A percentile compares a stretch with the other conserved stretches of the same genome.
Conservation (phyloP, 768 basidiomycete genomes). For the Lyophyllum semitale region DNA sequence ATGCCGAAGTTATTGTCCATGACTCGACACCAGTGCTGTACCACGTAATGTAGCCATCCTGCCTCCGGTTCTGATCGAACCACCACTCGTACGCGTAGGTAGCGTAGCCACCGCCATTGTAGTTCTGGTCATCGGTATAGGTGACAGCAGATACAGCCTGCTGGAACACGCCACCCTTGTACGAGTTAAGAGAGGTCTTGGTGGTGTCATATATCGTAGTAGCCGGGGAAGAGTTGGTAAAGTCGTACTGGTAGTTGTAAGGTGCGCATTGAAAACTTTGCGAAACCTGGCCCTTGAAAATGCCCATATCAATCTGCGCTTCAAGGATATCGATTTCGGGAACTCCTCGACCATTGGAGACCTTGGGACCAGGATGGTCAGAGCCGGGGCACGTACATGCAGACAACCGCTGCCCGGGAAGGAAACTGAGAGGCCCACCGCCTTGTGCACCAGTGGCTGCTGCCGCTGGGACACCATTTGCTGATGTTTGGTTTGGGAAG, state of each 20-base stretch:
- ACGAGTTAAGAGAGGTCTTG: conserved; percentile 61
- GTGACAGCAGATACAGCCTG: conserved; percentile 74
- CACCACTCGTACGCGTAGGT: conserved; percentile 82
- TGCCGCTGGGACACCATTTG: conserved; percentile 57
- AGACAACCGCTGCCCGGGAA: conserved; percentile 85
- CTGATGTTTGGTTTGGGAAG: conserved; percentile 74
- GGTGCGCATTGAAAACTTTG: conserved; percentile 84
- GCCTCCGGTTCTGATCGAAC: conserved; percentile 65
- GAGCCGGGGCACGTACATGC: conserved; percentile 86
- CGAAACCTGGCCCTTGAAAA: conserved; percentile 65
- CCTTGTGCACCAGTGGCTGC: conserved; percentile 51
- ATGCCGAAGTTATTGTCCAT: conserved; percentile 70
- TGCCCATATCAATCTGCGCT: conserved; percentile 63
- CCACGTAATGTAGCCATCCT: conserved; percentile 86
- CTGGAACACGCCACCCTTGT: conserved; percentile 72
- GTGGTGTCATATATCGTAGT: conserved; percentile 53
- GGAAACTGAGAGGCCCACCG: conserved; percentile 67
- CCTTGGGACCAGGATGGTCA: conserved; percentile 86
- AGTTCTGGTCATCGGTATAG: conserved; percentile 53
- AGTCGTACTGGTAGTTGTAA: conserved; percentile 70
- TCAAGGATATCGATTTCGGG: conserved; percentile 96
- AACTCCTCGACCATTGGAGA: conserved; percentile 68
- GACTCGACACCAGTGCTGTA: conserved; percentile 61
- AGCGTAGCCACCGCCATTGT: conserved; percentile 54
- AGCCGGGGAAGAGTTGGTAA: conserved; percentile 52